Evolutionary conservation across 768 basidiomycete genomes (phyloP), one percentile per base, ranked within the genome.

Genomic region (Psilocybe sp.): DNA sequence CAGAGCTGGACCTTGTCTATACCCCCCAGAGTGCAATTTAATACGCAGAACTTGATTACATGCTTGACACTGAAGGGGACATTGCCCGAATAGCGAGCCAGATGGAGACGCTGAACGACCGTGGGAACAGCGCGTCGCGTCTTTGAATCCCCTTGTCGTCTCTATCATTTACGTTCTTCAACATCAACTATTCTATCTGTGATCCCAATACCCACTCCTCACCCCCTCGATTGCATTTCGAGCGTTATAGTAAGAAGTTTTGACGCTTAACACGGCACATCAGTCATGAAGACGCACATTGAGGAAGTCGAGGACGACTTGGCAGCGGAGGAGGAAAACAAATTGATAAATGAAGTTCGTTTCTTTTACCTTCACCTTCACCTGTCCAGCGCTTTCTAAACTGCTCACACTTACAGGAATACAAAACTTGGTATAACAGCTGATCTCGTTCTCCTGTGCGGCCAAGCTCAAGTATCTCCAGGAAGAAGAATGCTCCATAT

Each of bases 401-500:
- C 10, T 35, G 15, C 14, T 45, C 23, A 36, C 36, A 20, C 42
- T 35, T 16, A 14, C 14, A 92, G 87, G 89, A 92, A 67, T 92
- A 92, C 64, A 92, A 92, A 69, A 89, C 82, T 57, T 92, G 89
- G 89, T 88, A 59, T 59, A 62, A 41, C 51, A 31, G 35, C 20
- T 28, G 11, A 16, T 9, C 44, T 10, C 40, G 35, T 37, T 15
- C 9, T 31, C 20, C n/a, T 33, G 32, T 35, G 18, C n/a, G 18
- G 40, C 50, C 48, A 38, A 49, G n/a, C 32, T 19, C 37, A 40
- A 43, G 40, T 36, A 13, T 51, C 38, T 44, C 43, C 65, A 93
- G 90, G 90, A 93, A 93, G 78, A 93, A 93, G 74, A 96, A 95
- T 70, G 92, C 95, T 46, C 96, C 95, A 11, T 98, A 96, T 71